Conservation (phyloP, 805 yeast genomes). For the Candida ponderosae region DNA sequence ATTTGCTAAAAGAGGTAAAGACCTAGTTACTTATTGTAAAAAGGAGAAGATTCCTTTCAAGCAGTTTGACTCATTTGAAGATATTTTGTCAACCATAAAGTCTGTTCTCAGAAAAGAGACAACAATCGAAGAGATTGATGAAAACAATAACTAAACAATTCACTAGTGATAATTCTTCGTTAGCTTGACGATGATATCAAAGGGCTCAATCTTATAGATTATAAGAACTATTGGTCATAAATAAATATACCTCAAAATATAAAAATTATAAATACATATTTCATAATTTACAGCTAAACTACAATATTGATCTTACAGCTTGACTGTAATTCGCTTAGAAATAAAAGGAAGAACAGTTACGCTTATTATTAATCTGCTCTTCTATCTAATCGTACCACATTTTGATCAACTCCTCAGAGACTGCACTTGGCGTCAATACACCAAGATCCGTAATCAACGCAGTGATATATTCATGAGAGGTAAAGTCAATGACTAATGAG, state of each 20-base stretch:
- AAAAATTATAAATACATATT: too few relatives aligned
- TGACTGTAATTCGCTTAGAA: too few relatives aligned
- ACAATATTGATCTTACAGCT: too few relatives aligned
- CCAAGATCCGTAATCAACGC: conserved; percentile 96
- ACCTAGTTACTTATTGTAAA: conserved; percentile 77
- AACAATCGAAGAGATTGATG: conserved; percentile 26
- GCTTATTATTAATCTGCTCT: too few relatives aligned
- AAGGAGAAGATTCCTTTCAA: conserved; percentile 76
- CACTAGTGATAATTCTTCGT: too few relatives aligned
- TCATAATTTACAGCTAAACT: too few relatives aligned
- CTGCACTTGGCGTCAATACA: conserved; percentile 94
- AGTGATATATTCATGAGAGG: conserved; percentile 92
- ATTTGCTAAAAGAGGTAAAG: conserved; percentile 91
- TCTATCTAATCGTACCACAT: conserved; percentile 91
- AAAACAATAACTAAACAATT: conserved; percentile 15
- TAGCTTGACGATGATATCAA: too few relatives aligned
- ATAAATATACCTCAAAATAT: too few relatives aligned
- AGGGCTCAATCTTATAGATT: too few relatives aligned
- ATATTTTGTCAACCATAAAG: conserved; percentile 58
- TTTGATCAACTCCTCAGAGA: conserved; percentile 95
- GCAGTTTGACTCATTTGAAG: conserved; percentile 70
- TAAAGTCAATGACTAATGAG: conserved; percentile 72
- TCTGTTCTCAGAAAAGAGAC: conserved; percentile 40
- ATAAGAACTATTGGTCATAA: too few relatives aligned
- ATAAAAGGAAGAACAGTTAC: too few relatives aligned